Base-by-base conservation (phyloP, 2,329 filamentous ascomycete genomes). In the Thelonectria discophora region DNA sequence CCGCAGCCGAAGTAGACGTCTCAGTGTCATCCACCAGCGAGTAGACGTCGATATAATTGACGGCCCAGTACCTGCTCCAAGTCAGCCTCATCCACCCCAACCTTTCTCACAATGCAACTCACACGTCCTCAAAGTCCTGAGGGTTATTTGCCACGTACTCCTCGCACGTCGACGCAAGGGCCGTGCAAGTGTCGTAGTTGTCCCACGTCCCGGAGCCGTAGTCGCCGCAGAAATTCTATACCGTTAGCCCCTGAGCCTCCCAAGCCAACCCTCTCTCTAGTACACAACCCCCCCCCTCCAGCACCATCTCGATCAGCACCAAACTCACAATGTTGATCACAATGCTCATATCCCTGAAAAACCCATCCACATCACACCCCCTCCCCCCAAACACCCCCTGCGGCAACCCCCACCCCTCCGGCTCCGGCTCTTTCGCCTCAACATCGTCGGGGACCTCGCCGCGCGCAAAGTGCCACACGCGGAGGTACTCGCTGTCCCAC, bases 381-480 rank as follows among this genome's bases (percentile, higher is more conserved):
- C 74, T 69, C 2, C 82, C 84, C 1, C 91, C 91, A 17, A 94
- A 96, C 6, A 85, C 77, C 1, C 90, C 91, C 8, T 86, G 76
- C 0, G 93, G 92, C 1, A 80, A 78, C 0, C 88, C 90, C 92
- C 92, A 96, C 15, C 72, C 76, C 0, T 76, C 74, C 0, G 92
- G 91, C 42, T 90, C 78, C 0, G 92, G 92, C 6, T 69, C 79
- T 56, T 79, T 86, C 32, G 76, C 75, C 5, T 77, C 74, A 51
- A 94, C 88, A 71, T 95, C 89, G 0, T 75, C 71, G 0, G 93
- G 92, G 42, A 94, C 85, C 9, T 76, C 73, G 30, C 77, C 78
- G n/a, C 90, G 85, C 2, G 88, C 80, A 76, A 93, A 96, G 79
- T 91, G 91, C 88, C 89, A 96, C 64, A 95, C 81, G 58, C 84